A percentile compares a stretch with the other conserved stretches of the same genome.
Evolutionary conservation across 371 early-diverging fungal species (phyloP).

Genomic region (Apophysomyces sp.): DNA sequence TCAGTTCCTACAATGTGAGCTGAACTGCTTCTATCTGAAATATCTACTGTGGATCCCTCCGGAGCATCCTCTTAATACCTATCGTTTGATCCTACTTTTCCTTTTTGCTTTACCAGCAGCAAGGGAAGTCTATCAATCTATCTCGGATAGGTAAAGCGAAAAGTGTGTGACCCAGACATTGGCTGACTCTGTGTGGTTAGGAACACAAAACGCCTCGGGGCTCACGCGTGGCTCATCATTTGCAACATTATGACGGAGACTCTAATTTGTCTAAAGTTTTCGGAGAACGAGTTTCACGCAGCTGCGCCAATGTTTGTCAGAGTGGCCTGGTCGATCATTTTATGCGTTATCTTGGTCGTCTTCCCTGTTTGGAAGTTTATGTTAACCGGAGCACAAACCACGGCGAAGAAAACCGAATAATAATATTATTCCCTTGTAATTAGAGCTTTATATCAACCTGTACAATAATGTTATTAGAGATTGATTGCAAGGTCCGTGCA

Average conservation of each 20-base stretch:
- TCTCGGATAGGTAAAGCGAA: slow-evolving; percentile 66
- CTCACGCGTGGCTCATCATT: slow-evolving; percentile 89
- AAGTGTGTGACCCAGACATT: not conserved
- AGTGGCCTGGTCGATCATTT: slow-evolving; percentile 71
- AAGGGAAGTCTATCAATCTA: slow-evolving; percentile 90
- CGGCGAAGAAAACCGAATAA: not conserved
- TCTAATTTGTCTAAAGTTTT: slow-evolving; percentile 87
- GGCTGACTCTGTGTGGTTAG: slow-evolving; percentile 14
- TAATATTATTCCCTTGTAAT: not conserved
- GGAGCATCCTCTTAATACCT: slow-evolving; percentile 79
- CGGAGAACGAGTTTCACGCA: slow-evolving; percentile 79
- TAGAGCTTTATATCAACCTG: not conserved
- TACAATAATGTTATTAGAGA: not conserved
- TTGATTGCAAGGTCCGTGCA: not conserved
- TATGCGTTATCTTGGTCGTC: slow-evolving; percentile 52
- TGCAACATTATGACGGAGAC: slow-evolving; percentile 88
- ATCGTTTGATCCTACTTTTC: slow-evolving; percentile 79
- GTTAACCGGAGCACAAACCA: not conserved
- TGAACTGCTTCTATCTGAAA: slow-evolving; percentile 95
- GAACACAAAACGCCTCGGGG: slow-evolving; percentile 75
- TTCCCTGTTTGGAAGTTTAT: slow-evolving; percentile 80
- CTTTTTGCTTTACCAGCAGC: slow-evolving; percentile 85
- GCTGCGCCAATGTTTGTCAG: slow-evolving; percentile 79
- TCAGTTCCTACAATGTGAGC: slow-evolving; percentile 68
- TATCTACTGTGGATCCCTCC: slow-evolving; percentile 94